Conservation (phyloP, 805 yeast genomes). For the Scheffersomyces spartinae region DNA sequence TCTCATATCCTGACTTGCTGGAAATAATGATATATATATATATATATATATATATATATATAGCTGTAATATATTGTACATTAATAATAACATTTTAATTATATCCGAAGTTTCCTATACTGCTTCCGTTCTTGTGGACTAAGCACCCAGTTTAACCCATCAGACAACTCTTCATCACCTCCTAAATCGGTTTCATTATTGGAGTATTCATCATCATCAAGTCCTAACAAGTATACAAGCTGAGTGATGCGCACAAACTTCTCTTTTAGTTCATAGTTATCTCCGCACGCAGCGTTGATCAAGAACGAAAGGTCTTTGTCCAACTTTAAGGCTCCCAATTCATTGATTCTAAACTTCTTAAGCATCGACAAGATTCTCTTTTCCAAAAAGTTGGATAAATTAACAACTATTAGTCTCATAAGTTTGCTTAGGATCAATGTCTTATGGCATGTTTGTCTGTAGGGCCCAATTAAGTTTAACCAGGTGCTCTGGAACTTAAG, state of each 20-base stretch:
- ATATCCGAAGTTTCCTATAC: conserved; percentile 48
- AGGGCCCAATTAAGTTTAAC: conserved; percentile 56
- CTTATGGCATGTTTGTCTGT: conserved; percentile 43
- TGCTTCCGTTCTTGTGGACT: conserved; percentile 64
- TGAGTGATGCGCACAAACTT: conserved; percentile 76
- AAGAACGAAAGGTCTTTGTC: conserved; percentile 73
- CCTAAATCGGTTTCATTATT: conserved; percentile 23
- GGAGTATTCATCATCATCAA: conserved; percentile 54
- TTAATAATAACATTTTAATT: conserved; percentile 12
- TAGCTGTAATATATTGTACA: no score
- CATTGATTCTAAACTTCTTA: conserved; percentile 51
- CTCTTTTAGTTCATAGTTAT: conserved; percentile 64
- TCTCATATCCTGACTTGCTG: no score
- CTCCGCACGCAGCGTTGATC: conserved; percentile 62
- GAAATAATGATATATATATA: no score
- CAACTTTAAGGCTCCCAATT: conserved; percentile 69
- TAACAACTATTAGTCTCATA: conserved; percentile 36
- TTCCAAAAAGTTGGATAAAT: conserved; percentile 49
- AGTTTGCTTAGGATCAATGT: conserved; percentile 38
- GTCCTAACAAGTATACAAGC: conserved; percentile 66
- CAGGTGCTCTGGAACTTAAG: conserved; percentile 49
- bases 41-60: no score
- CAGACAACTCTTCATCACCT: conserved; percentile 21
- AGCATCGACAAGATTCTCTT: conserved; percentile 55
- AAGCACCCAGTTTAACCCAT: conserved; percentile 54